A percentile compares a stretch with the other conserved stretches of the same genome.
phyloP scores from a whole-genome alignment of 2,329 filamentous ascomycete genomes.

The Magnaporthiopsis rhizophila region DNA sequence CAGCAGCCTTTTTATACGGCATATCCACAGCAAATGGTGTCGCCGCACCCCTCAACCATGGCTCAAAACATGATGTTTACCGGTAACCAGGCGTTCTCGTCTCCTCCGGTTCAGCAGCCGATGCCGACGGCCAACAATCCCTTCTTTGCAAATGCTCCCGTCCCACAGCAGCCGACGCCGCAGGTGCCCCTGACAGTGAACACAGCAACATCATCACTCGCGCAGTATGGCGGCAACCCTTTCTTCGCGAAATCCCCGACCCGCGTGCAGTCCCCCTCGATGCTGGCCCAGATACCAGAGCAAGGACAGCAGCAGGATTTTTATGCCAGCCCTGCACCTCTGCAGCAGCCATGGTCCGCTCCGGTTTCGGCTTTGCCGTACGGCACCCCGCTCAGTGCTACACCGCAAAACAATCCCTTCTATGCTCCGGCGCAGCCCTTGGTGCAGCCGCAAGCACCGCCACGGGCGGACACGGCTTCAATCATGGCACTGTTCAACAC shows the following conservation, averaged over 20 bases:
- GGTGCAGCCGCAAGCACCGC: constrained; percentile 25
- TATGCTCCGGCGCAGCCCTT: constrained; percentile 15
- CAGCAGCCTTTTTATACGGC: constrained; percentile 19
- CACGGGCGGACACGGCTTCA: constrained; percentile 58
- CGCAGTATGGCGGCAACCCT: constrained; percentile 34
- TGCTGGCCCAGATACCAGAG: constrained; percentile 44
- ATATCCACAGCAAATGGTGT: constrained; percentile 36
- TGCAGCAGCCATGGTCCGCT: constrained; percentile 11
- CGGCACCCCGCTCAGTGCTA: constrained; percentile 2
- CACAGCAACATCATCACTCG: constrained; percentile 22
- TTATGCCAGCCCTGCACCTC: constrained; percentile 20
- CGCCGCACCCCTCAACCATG: constrained; percentile 32
- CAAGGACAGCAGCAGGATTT: constrained; percentile 35
- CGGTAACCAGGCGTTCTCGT: constrained; percentile 34
- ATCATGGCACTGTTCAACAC: constrained; percentile 67
- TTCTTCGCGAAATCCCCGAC: constrained; percentile 39
- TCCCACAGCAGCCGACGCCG: constrained; percentile 20
- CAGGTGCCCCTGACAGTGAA: constrained; percentile 31
- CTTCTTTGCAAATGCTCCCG: constrained; percentile 28
- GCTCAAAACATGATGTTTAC: constrained; percentile 32
- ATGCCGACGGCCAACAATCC: constrained; percentile 42
- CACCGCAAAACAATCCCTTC: constrained; percentile 23
- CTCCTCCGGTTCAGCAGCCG: constrained; percentile 24
- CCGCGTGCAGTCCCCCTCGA: constrained; percentile 37
- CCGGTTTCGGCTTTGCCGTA: constrained; percentile 6